phyloP scores from a whole-genome alignment of 2,329 filamentous ascomycete species.

The Beauveria rudraprayagi region DNA sequence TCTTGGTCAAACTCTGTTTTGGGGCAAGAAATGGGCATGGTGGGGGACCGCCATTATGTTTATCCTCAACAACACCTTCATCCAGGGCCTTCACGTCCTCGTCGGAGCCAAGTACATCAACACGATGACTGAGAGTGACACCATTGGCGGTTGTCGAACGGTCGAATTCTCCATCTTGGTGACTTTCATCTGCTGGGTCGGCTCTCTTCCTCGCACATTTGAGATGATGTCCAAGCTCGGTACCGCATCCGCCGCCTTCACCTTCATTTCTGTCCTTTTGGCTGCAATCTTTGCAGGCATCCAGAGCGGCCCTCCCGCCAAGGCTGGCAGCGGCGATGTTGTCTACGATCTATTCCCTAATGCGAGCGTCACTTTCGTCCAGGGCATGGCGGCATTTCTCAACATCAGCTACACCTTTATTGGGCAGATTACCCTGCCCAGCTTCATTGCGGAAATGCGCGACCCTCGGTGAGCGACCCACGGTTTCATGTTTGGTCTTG shows the following conservation, averaged over 20 bases:
- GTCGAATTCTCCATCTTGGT: slow-evolving; percentile 71
- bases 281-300: slow-evolving; percentile 76
- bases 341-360: slow-evolving; percentile 61
- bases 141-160: slow-evolving; percentile 60
- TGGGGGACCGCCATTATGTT: slow-evolving; percentile 75
- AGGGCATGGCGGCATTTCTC: slow-evolving; percentile 78
- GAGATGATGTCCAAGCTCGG: slow-evolving; percentile 70
- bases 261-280: slow-evolving; percentile 79
- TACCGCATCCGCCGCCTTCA: slow-evolving; percentile 74
- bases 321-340: slow-evolving; percentile 46
- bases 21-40: slow-evolving; percentile 59
- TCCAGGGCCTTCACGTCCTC: slow-evolving; percentile 74
- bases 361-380: slow-evolving; percentile 68
- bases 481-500: slow-evolving; percentile 3
- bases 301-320: slow-evolving; percentile 54
- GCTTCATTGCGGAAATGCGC: slow-evolving; percentile 92
- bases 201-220: slow-evolving; percentile 81
- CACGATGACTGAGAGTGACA: slow-evolving; percentile 67
- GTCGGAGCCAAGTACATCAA: slow-evolving; percentile 83
- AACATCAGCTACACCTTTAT: slow-evolving; percentile 98
- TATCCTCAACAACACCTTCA: slow-evolving; percentile 87
- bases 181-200: slow-evolving; percentile 66
- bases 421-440: slow-evolving; percentile 86
- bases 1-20: slow-evolving; percentile 92
- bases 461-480: slow-evolving; percentile 37